Conservation (phyloP, 345 rosid genomes). For the Crucihimalaya himalaica region DNA sequence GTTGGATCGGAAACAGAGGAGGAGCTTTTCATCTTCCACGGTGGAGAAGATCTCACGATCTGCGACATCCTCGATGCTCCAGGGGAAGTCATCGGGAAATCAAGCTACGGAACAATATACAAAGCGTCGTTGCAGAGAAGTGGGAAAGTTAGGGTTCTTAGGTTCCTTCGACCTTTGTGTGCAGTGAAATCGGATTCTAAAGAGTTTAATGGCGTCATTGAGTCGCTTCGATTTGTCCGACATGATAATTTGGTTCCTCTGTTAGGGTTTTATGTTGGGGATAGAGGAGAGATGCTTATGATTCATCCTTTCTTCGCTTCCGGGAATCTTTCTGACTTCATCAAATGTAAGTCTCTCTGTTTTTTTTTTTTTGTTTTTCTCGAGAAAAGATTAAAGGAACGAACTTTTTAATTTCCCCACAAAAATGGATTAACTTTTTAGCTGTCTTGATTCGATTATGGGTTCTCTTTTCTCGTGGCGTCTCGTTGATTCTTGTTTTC, state of each 20-base stretch:
- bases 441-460: constrained; percentile 21
- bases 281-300: constrained; percentile 85
- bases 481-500: not conserved
- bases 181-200: constrained; percentile 37
- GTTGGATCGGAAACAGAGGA: constrained; percentile 44
- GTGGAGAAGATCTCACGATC: constrained; percentile 67
- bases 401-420: not conserved
- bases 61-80: constrained; percentile 83
- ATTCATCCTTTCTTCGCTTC: constrained; percentile 63
- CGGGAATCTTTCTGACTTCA: constrained; percentile 67
- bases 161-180: constrained; percentile 80
- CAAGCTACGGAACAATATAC: constrained; percentile 79
- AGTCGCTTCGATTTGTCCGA: constrained; percentile 54
- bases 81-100: constrained; percentile 86
- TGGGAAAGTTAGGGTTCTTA: constrained; percentile 57
- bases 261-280: constrained; percentile 77
- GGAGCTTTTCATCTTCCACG: constrained; percentile 60
- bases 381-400: constrained; percentile 3
- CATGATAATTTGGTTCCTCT: constrained; percentile 79
- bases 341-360: constrained; percentile 54
- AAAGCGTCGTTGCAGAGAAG: constrained; percentile 65
- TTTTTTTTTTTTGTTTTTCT: constrained; percentile 8
- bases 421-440: not conserved
- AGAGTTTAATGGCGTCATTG: constrained; percentile 55
- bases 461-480: constrained; percentile 2